Evolutionary conservation across 768 basidiomycete genomes (phyloP), one percentile per base, ranked within the genome.

Genomic region (Collybia nuda): DNA sequence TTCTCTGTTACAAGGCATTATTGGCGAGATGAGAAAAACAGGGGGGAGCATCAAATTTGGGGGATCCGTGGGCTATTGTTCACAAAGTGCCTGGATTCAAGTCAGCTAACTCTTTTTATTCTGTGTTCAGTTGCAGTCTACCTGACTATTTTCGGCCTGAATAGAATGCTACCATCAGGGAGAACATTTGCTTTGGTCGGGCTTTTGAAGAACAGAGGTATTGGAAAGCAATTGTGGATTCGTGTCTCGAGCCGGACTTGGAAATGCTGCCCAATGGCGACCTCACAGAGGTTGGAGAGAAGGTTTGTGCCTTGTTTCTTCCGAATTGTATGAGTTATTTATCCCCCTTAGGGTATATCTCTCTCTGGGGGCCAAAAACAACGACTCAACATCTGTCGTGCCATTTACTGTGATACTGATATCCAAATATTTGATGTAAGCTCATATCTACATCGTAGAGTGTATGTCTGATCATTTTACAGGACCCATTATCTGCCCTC

Each of bases 81-180:
- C 86, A 14, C 94, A 98, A 62, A 85, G 77, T 39, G 87, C 93
- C 9, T 97, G 93, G 93, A 95, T 98, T 51, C 90, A 93, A 67
- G 84, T 80, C 51, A 54, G 52, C 51, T 23, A 14, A 2, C 17
- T 26, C 51, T 19, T 47, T 23, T 7, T 40, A 18, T 26, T 47
- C 50, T 19, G 21, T 59, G 19, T 29, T 44, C 55, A 6, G 38
- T 41, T 26, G 18, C 21, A 14, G 44, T 56, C 43, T 15, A 48
- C 32, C 11, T 28, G 22, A 41, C 43, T 26, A 11, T 38, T 12
- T 17, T 26, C 29, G 15, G 8, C 7, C 9, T 17, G 32, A 12
- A 11, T 42, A 87, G 82, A 88, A 91, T 65, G 80, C 90, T 0
- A 95, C 93, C 0, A 81, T 95, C 28, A 78, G 91, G 45, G 92